Evolutionary conservation across 805 yeast genomes (phyloP), one percentile per base, ranked within the genome.

Genomic region (Myxozyma vanderwaltii): DNA sequence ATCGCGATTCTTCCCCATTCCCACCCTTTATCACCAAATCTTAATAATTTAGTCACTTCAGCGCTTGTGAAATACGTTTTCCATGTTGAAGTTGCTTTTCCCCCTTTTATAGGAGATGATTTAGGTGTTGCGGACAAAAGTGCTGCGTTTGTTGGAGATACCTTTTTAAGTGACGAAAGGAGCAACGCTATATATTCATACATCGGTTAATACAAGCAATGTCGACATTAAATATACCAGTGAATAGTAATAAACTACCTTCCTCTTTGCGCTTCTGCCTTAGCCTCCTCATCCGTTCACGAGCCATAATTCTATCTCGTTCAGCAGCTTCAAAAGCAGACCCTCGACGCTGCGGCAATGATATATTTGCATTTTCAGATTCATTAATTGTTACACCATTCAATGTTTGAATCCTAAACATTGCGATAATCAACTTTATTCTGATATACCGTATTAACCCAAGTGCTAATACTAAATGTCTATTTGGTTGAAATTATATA

Each of bases 201-300:
- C n/a, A n/a, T n/a, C n/a, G n/a, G n/a, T n/a, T n/a, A n/a, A n/a
- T n/a, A n/a, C n/a, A n/a, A n/a, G n/a, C n/a, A n/a, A n/a, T n/a
- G 38, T n/a, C 7, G 3, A 12, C 8, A 31, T 29, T 6, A 23
- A 10, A 27, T 21, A 47, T 33, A 8, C 7, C 31, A 41, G 43
- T 21, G 13, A 38, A 40, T n/a, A n/a, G n/a, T n/a, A n/a, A 12
- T 38, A 23, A 5, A 15, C 26, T 46, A 59, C 63, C 62, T 46
- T 59, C 58, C 21, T 59, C 63, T 38, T 59, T 59, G 15, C 63
- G 45, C 45, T 56, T 56, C 33, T 56, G 61, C 12, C 63, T 27
- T 13, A 59, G 54, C 26, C 63, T 47, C 17, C 63, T 49, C 63
- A 59, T 59, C 27, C 63, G 62, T 39, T 59, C 63, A n/a, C 63